Evolutionary conservation across 805 yeast genomes (phyloP).

Genomic region (Soucietia sequanensis): DNA sequence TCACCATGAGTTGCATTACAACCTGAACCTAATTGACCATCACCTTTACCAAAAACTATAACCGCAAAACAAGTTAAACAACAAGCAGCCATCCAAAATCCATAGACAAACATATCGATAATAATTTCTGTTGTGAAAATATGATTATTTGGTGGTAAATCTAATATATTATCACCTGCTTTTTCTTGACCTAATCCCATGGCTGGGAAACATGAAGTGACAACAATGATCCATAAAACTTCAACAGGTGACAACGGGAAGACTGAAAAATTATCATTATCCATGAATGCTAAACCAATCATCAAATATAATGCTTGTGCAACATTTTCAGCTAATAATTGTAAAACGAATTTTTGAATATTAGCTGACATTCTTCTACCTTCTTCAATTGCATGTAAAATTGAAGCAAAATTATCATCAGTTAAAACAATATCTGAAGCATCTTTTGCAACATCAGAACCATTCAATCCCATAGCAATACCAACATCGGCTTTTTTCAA

Average conservation of each 20-base stretch:
- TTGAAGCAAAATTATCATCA: conserved; percentile 92
- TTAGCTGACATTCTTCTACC: conserved; percentile 33
- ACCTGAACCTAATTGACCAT: conserved; percentile 59
- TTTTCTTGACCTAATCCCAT: conserved; percentile 50
- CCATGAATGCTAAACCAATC: conserved; percentile 73
- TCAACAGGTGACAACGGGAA: conserved; percentile 64
- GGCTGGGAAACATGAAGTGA: conserved; percentile 37
- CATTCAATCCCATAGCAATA: conserved; percentile 86
- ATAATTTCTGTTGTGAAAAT: conserved; percentile 69
- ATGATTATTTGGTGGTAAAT: conserved; percentile 60
- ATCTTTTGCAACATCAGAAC: conserved; percentile 96
- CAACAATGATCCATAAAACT: conserved; percentile 34
- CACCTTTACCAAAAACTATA: conserved; percentile 64
- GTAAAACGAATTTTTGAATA: conserved; percentile 34
- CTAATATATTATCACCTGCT: conserved; percentile 63
- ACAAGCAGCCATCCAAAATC: conserved; percentile 67
- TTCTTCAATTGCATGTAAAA: conserved; percentile 66
- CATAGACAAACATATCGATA: conserved; percentile 69
- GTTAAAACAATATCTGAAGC: conserved; percentile 96
- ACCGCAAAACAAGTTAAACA: conserved; percentile 67
- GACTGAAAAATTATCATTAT: conserved; percentile 62
- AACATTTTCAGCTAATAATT: conserved; percentile 36
- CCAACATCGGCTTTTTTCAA: conserved; percentile 92
- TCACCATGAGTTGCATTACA: conserved; percentile 56
- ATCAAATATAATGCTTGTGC: conserved; percentile 61